Base-by-base conservation (phyloP, 495 filamentous ascomycete genomes). In the Podospora appendiculata region DNA sequence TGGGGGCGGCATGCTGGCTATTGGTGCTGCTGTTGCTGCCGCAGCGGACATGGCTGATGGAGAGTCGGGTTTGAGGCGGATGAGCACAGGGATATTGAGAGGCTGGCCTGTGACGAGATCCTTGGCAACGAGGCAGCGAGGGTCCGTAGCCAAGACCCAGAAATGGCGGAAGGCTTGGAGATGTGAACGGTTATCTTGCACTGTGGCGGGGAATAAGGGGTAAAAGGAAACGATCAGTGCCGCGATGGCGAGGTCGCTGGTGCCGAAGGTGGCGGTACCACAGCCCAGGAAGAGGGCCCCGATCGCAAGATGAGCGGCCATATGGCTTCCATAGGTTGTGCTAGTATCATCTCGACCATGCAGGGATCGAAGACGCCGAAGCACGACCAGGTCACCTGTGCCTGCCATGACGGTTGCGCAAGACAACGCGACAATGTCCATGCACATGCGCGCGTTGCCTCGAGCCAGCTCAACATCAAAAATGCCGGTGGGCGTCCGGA, bases 141-240 rank as follows among this genome's bases (percentile, higher is more conserved):
- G 81, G 54, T 97, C 93, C 7, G 89, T 85, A 6, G 94, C 93
- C 9, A 99, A 77, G 12, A 95, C 90, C 93, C 93, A 99, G 62
- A 99, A 84, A 67, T 99, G 93, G 2, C 94, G 85, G 76, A 97
- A 95, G 7, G 93, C 93, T 76, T 99, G 93, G 4, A 97, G 77
- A 55, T 99, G 93, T 25, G 87, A 89, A 61, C 85, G 87, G 62
- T 96, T 96, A 71, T 97, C 93, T 46, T 93, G 83, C 4, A 96
- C 86, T 4, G 82, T 83, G 32, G 82, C 83, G 2, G 93, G 93
- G 66, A 92, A 97, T 18, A 96, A 76, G 0, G 93, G 93, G 59
- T 97, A 97, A 64, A 99, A 93, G 2, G 93, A 86, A 48, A 91
- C 88, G 14, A 99, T 77, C 8, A 99, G 76, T 1, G 88, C 80